A percentile compares a stretch with the other conserved stretches of the same genome.
These are phyloP conservation scores for Spergularia bocconei DNA, from an alignment of 148 eudicot genomes.

Conservation along the genomic window DNA sequence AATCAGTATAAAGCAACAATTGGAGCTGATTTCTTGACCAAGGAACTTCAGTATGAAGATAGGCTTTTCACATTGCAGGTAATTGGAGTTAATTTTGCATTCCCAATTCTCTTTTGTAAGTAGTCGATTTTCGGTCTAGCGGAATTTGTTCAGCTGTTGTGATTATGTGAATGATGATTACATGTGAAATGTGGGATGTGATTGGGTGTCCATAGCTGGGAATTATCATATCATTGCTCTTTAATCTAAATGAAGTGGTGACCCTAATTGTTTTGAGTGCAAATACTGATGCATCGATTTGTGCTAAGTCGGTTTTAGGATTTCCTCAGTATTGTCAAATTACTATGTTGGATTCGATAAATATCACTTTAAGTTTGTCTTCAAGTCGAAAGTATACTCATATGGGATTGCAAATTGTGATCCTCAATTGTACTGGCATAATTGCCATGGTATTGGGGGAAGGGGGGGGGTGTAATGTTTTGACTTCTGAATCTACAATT, in stretches of 20 bases:
- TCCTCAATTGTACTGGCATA: background rate
- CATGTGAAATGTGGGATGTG: background rate
- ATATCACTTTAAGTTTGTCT: background rate
- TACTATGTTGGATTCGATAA: background rate
- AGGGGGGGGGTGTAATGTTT: too few species aligned
- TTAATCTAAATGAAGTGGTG: background rate
- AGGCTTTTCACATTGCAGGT: conserved; percentile 70
- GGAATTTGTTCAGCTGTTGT: conserved; percentile 3
- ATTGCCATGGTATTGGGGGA: too few species aligned
- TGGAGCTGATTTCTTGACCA: conserved; percentile 73
- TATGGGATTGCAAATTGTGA: background rate
- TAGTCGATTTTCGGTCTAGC: background rate
- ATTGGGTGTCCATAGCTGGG: background rate
- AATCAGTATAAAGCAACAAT: conserved; percentile 70
- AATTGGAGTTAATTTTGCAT: background rate
- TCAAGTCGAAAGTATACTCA: background rate
- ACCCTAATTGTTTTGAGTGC: background rate
- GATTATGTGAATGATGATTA: background rate
- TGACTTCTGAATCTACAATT: too few species aligned
- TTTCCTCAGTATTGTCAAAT: background rate
- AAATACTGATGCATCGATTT: background rate
- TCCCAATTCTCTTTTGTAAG: background rate
- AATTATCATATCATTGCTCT: background rate
- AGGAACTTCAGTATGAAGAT: conserved; percentile 61
- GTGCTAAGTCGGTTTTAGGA: background rate